Base-by-base conservation (phyloP, 345 rosid species). In the rapeseed (Brassica napus) region DNA sequence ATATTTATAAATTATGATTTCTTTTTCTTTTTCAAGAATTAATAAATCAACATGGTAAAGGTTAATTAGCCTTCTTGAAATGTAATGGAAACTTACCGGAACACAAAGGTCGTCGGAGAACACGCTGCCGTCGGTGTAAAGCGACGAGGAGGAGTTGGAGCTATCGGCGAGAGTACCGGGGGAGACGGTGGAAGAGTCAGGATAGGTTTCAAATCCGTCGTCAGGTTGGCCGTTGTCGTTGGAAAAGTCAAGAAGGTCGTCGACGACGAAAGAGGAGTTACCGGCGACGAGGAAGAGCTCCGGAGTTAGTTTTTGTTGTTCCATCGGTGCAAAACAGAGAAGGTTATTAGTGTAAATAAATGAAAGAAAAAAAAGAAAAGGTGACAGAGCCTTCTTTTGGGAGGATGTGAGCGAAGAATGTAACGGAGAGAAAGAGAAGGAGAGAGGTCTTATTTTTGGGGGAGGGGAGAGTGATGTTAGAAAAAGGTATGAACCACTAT, bases 211-310 rank as follows among this genome's bases (percentile, higher is more conserved):
- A 8, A 83, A 86, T 0, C 65, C 83, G 18, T 79, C 72, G 44
- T 78, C 85, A 70, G 54, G 11, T 68, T 67, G 64, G 74, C 83
- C 82, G 47, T 90, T 93, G 9, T 87, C 91, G 77, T 93, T 89
- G 76, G 98, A 88, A 80, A 94, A 91, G 81, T 94, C 94, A 15
- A 81, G 74, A 4, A 94, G 93, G 81, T 94, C 99, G 74, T 94
- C 99, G n/a, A 94, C 97, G n/a, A 86, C 80, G 87, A 94, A 94
- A 81, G 89, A 92, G 76, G 81, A 0, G 76, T 70, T 69, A 71
- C 79, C 76, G 73, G 80, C 66, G 73, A 71, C 79, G 55, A 74
- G 79, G 60, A 74, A 74, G 47, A 80, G 79, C 42, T 80, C 79
- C 23, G 79, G 34, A 26, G 30, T 0, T 62, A 16, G 75, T 35